Evolutionary conservation across 306 rosid species (phyloP), one percentile per base, ranked within the genome.

Genomic region (Arachis hypogaea): DNA sequence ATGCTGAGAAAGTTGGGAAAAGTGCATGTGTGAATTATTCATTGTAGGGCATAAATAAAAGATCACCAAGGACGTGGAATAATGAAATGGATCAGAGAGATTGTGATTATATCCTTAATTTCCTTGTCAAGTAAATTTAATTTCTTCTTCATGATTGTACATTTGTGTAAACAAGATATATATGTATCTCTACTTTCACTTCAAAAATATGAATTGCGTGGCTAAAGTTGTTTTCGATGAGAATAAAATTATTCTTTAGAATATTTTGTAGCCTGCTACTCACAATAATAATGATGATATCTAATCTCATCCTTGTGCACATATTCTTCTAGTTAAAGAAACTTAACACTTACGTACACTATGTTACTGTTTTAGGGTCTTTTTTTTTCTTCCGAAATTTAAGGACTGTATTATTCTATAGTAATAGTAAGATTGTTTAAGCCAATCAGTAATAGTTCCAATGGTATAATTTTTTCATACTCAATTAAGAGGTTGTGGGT

Each of bases 1-100:
- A 33, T 33, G 38, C 4, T 43, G 46, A 11, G 6, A 11, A 49
- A 14, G 4, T 11, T 33, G 38, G 55, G 18, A 49, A 11, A 9
- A 50, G 46, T 50, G 49, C 44, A 50, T 9, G 18, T 28, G 71
- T 28, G 51, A 58, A 68, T 68, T 47, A 50, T 77, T 29, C 28
- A 36, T n/a, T 76, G 55, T 29, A 68, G 64, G 75, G 76, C 63
- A 51, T 2, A 11, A 33, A 33, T 33, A 33, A 33, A 33, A 33
- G 38, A 33, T 33, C 38, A 33, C 4, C 4, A 3, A 42, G 9
- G 57, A 61, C 8, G 2, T 77, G 75, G 64, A 69, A 61, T 54
- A 69, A 61, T 54, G 59, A 54, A 69, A 68, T 33, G 4, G 38
- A 33, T 33, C 38, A 33, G 38, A 33, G 38, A 33, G 38, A 33